Evolutionary conservation across 495 filamentous ascomycete species (phyloP), one percentile per base, ranked within the genome.

Genomic region (Aspergillus leporis): DNA sequence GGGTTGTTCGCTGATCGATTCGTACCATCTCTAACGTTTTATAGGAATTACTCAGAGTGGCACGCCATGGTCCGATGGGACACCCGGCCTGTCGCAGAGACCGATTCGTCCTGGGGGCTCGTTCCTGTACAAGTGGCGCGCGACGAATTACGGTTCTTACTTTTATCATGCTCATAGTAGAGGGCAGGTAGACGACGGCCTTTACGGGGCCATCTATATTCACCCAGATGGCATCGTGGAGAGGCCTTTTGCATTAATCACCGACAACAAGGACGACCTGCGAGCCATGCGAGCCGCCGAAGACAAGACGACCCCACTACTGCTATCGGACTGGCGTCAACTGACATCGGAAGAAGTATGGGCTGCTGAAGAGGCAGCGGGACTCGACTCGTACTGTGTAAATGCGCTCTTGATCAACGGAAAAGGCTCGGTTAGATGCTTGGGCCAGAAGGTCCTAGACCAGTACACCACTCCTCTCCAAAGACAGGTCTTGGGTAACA

Each of bases 361-460:
- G 70, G 41, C 56, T 45, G 66, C 66, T 3, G 67, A 79, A 55
- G 56, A 67, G 4, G 68, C 63, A 18, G 74, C 77, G 16, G 67
- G 73, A 6, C 57, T 78, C 14, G 75, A 81, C 1, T 23, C n/a
- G 12, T 25, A 41, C 43, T 79, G 80, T 62, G 74, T 73, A n/a
- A 82, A 83, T 63, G 74, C 77, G 23, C 66, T 85, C 8, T 69
- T 86, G 21, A 71, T 87, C 53, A 85, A 87, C 57, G 83, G 84
- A 10, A 80, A 81, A 62, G 83, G 83, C 6, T 74, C 70, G 4
- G 71, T 80, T 4, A 64, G 74, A 12, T 85, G 82, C 56, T 69
- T 73, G 23, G 41, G 72, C 0, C 70, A 70, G 31, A 68, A 70
- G 1, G 58, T 71, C 9, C 66, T 84, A 12, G 67, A 75, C 46